Conservation (phyloP, 805 yeast species). For the Helenozyma baotianmanensis region DNA sequence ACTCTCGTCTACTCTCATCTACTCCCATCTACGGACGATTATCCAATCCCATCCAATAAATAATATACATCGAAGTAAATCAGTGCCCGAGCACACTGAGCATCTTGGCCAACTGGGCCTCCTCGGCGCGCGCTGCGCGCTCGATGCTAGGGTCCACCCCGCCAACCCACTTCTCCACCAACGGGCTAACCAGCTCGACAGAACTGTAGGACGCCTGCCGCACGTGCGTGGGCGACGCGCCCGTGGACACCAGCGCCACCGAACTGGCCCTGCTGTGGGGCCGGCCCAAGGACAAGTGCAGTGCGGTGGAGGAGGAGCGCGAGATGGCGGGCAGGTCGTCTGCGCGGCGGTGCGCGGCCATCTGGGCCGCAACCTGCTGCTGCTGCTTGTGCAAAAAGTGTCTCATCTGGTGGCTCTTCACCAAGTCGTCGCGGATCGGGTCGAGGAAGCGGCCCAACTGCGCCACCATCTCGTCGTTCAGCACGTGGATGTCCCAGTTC, state of each 20-base stretch:
- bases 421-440: slow-evolving; percentile 44
- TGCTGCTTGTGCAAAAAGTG: slow-evolving; percentile 25
- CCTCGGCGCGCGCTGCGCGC: slow-evolving; percentile 13
- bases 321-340: slow-evolving; percentile 8
- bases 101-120: slow-evolving; percentile 12
- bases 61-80: too few relatives aligned
- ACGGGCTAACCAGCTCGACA: slow-evolving; percentile 14
- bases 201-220: slow-evolving; percentile 21
- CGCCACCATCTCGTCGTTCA: slow-evolving; percentile 38
- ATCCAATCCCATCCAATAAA: too few relatives aligned
- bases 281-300: slow-evolving; percentile 13
- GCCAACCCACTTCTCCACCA: slow-evolving; percentile 1
- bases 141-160: slow-evolving; percentile 13
- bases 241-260: background rate
- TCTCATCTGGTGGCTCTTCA: slow-evolving; percentile 31
- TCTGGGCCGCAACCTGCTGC: slow-evolving; percentile 12
- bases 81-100: slow-evolving; percentile 9
- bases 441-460: slow-evolving; percentile 44
- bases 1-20: too few relatives aligned
- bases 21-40: too few relatives aligned
- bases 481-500: slow-evolving; percentile 62
- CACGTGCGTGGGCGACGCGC: slow-evolving; percentile 12
- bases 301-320: slow-evolving; percentile 13
- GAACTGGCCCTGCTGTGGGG: slow-evolving; percentile 6
- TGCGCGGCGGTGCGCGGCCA: slow-evolving; percentile 2